Evolutionary conservation across 352 stramenopile genomes (phyloP), one percentile per base, ranked within the genome.

Genomic region (Globisporangium emineosum): DNA sequence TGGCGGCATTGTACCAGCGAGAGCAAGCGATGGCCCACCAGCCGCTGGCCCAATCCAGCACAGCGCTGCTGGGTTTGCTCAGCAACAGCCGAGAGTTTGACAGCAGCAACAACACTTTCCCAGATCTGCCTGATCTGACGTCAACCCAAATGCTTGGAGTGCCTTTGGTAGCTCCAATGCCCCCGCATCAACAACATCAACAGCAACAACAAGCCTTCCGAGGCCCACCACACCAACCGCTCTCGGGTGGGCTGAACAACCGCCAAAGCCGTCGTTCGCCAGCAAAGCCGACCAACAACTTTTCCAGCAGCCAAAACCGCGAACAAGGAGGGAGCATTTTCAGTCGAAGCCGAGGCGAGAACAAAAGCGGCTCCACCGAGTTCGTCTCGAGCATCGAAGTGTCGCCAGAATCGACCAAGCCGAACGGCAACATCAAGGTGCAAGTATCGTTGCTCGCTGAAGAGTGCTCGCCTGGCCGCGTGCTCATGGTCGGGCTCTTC

Each of bases 391-490:
- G 47, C 25, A 66, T 84, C 17, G 64, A 80, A 23, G 78, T 92
- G 33, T 73, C 72, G 0, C 83, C 83, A 4, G 79, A 90, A 29
- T 66, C 87, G 33, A 86, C 79, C 6, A 88, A 90, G 62, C 77
- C 81, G 2, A 92, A 90, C 61, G 80, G 89, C 23, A 92, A 83
- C 47, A 88, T 92, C 68, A 89, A 90, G 57, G 83, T 92, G 25
- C 78, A 88, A 54, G 80, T 92, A 10, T 86, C 76, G 32, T 60
- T 92, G 0, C 58, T 81, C 23, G 80, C 77, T 0, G 76, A 89
- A 12, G 79, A 90, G 58, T 92, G 83, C 64, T 55, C 76, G 9
- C 64, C 67, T 9, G 79, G 81, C 3, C 81, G 85, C 23, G 75
- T 89, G 35, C 64, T 94, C 8, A 78, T 94, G 55, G 81, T 94